phyloP scores from a whole-genome alignment of 164 flowering plant species.

The Umbellularia californica region DNA sequence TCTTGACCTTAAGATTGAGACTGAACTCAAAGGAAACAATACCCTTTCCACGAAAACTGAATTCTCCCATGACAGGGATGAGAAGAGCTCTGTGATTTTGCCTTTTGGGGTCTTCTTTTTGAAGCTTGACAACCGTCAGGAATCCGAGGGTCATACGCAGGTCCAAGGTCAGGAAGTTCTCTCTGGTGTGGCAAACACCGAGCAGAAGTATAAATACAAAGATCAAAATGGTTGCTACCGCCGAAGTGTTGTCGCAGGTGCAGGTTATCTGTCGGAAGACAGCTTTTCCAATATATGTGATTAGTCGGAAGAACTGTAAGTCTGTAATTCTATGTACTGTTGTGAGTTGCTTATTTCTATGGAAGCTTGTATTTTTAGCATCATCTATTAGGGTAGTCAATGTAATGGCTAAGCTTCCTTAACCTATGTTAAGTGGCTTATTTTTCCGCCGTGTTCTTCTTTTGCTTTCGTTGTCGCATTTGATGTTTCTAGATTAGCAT shows the following conservation, averaged over 20 bases:
- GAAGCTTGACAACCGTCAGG: conserved; percentile 39
- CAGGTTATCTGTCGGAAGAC: conserved; percentile 38
- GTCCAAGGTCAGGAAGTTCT: conserved; percentile 64
- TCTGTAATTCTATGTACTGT: too few relatives aligned
- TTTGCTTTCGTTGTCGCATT: too few relatives aligned
- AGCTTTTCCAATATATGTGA: neutral
- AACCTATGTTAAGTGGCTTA: too few relatives aligned
- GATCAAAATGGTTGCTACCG: conserved; percentile 39
- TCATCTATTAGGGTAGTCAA: too few relatives aligned
- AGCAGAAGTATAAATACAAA: conserved; percentile 33
- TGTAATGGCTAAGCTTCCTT: too few relatives aligned
- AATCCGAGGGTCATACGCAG: conserved; percentile 57
- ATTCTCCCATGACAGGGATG: conserved; percentile 35
- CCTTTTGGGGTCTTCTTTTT: conserved; percentile 8
- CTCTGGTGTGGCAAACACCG: conserved; percentile 45
- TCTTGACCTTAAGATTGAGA: conserved; percentile 30
- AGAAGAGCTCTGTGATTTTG: conserved; percentile 14
- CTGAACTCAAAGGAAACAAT: conserved; percentile 27
- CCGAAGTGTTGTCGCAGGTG: conserved; percentile 27
- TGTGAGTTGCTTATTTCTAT: too few relatives aligned
- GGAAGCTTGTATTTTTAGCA: too few relatives aligned
- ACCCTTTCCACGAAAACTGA: conserved; percentile 32
- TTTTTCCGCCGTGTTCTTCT: too few relatives aligned
- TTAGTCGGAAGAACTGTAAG: too few relatives aligned
- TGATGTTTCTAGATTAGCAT: too few relatives aligned